phyloP scores from a whole-genome alignment of 257 asterid genomes.

The Capsicum rhomboideum region DNA sequence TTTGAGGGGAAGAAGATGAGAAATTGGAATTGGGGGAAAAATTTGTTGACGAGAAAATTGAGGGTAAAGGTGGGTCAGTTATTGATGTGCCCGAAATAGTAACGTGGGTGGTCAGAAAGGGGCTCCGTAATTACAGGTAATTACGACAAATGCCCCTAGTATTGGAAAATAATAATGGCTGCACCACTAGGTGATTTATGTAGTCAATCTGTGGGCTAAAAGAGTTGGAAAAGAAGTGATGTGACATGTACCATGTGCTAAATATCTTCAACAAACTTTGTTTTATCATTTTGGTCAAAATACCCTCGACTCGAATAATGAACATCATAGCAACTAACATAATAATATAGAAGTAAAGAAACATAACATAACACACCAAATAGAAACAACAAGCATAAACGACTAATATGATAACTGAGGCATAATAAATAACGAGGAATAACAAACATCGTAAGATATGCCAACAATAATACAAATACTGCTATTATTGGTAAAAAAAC shows the following conservation, averaged over 20 bases:
- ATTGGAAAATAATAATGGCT: neutral
- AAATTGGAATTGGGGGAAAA: conserved; percentile 1
- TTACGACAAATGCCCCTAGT: neutral
- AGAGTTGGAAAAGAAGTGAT: neutral
- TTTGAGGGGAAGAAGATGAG: conserved; percentile 1
- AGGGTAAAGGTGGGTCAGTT: conserved; percentile 9
- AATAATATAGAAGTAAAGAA: neutral
- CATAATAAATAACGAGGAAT: too few species aligned
- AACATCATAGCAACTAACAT: too few species aligned
- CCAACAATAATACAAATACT: too few species aligned
- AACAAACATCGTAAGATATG: too few species aligned
- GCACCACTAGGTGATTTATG: neutral
- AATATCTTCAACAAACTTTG: neutral
- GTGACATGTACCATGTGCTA: neutral
- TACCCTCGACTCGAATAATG: too few species aligned
- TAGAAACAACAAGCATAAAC: too few species aligned
- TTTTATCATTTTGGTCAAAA: too few species aligned
- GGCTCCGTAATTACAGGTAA: neutral
- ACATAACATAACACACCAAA: too few species aligned
- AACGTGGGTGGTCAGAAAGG: neutral
- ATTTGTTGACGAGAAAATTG: conserved; percentile 1
- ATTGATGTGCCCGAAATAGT: neutral
- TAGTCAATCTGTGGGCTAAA: neutral
- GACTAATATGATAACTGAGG: too few species aligned
- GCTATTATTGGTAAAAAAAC: too few species aligned